phyloP scores from a whole-genome alignment of 176 grass and related monocot genomes.

The Olyra latifolia region DNA sequence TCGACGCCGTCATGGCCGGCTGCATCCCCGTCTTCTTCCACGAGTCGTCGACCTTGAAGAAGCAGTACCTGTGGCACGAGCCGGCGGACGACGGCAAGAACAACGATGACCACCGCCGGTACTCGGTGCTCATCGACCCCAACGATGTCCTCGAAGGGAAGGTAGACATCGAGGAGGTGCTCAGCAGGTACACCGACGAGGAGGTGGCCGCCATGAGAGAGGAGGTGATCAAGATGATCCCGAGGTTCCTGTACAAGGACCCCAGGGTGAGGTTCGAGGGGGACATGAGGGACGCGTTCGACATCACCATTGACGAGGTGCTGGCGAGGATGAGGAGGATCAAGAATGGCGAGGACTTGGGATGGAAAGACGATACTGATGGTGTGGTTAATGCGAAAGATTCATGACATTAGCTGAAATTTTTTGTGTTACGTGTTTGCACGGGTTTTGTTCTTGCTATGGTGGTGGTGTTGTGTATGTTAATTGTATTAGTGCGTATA shows the following conservation, averaged over 20 bases:
- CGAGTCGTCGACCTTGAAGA: conserved; percentile 32
- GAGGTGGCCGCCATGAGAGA: conserved; percentile 61
- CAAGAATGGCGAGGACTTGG: conserved; percentile 30
- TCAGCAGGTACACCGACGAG: conserved; percentile 47
- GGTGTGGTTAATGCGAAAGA: neutral
- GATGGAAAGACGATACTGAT: neutral
- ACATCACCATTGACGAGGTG: conserved; percentile 45
- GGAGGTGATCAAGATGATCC: conserved; percentile 68
- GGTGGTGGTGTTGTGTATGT: neutral
- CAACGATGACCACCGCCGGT: neutral
- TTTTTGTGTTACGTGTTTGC: neutral
- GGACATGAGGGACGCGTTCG: conserved; percentile 58
- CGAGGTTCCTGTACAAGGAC: conserved; percentile 64
- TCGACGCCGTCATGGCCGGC: conserved; percentile 55
- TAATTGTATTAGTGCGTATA: neutral
- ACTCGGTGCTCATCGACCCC: conserved; percentile 50
- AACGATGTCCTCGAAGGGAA: conserved; percentile 51
- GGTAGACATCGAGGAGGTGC: conserved; percentile 56
- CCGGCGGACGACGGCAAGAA: neutral
- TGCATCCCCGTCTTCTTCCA: conserved; percentile 84
- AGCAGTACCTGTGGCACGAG: conserved; percentile 68
- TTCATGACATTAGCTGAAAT: neutral
- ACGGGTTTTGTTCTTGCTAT: neutral
- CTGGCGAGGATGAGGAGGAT: conserved; percentile 55
- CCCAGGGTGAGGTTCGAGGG: conserved; percentile 36